Evolutionary conservation across 352 stramenopile species (phyloP), one percentile per base, ranked within the genome.

Genomic region (Achlya hypogyna): DNA sequence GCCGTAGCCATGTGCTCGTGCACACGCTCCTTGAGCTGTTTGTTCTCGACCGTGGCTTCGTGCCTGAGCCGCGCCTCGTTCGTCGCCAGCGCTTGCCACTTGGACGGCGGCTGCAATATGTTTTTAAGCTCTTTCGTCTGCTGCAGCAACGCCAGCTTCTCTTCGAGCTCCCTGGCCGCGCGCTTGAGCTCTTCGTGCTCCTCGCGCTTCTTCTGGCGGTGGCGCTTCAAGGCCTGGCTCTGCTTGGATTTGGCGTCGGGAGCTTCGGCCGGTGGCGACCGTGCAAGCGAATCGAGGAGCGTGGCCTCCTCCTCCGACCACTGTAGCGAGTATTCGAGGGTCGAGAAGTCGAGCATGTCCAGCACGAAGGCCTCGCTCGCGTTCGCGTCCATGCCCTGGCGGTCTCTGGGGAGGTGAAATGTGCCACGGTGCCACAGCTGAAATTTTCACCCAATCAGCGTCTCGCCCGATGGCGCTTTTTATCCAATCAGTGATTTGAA

Each of bases 41-140:
- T 56, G 31, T 56, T 56, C 31, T 56, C 49, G 25, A 56, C 49
- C 25, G 49, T 56, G 10, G 49, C 49, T 20, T 56, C 49, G 31
- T 56, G 49, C 31, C 31, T 10, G 10, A 56, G 49, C 2, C 31
- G 25, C 31, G 49, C 49, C 31, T 56, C 49, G 31, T 35, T 56
- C 1, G 25, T 56, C 31, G 49, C 49, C 1, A 56, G 49, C 31
- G 25, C 31, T 20, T 56, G 49, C 49, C 49, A 56, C 31, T 56
- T 56, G 31, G 25, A 27, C 10, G 49, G 49, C 31, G 49, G 49
- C 31, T 56, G 49, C 31, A 56, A 20, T n/a, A 56, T 56, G 31
- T 56, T 20, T 3, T n/a, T 12, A 10, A 56, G 49, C 49, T 12
- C 49, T 20, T 56, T 56, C 12, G 49, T 35, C 31, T 56, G 49